These are phyloP conservation scores for Cryptosporidium muris DNA, from an alignment of 169 alveolate species.

Conservation along the genomic window DNA sequence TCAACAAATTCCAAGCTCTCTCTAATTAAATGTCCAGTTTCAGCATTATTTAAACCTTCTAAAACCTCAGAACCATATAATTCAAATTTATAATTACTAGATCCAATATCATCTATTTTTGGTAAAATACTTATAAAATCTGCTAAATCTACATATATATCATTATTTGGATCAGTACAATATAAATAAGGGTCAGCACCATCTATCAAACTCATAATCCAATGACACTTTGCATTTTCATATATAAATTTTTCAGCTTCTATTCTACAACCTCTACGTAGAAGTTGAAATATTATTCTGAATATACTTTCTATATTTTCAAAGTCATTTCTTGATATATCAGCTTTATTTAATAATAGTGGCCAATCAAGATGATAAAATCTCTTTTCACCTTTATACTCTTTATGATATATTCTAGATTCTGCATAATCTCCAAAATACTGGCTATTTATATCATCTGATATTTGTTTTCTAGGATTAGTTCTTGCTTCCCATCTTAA, in stretches of 20 bases:
- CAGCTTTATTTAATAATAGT: background rate
- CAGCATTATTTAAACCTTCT: background rate
- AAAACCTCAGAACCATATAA: background rate
- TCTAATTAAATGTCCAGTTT: conserved; percentile 28
- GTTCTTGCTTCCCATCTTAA: conserved; percentile 67
- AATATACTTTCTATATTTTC: conserved; percentile 51
- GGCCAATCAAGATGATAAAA: conserved; percentile 65
- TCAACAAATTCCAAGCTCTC: conserved; percentile 49
- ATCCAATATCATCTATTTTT: conserved; percentile 57
- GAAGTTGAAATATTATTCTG: conserved; percentile 7
- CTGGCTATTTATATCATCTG: background rate
- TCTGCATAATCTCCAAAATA: conserved; percentile 49
- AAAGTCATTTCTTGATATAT: conserved; percentile 18
- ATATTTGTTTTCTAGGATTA: conserved; percentile 31
- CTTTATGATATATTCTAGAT: conserved; percentile 35
- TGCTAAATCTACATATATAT: conserved; percentile 35
- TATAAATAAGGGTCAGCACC: conserved; percentile 53
- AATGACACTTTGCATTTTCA: conserved; percentile 46
- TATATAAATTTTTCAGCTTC: conserved; percentile 27
- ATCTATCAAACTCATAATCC: conserved; percentile 41
- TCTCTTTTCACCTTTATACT: conserved; percentile 1
- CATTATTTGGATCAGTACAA: conserved; percentile 22
- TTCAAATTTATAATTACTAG: conserved; percentile 23
- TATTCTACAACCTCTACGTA: conserved; percentile 63
- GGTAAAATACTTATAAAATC: conserved; percentile 25